A percentile compares a stretch with the other conserved stretches of the same genome.
phyloP scores from a whole-genome alignment of 2,329 filamentous ascomycete genomes.

The Neodidymelliopsis sp. region DNA sequence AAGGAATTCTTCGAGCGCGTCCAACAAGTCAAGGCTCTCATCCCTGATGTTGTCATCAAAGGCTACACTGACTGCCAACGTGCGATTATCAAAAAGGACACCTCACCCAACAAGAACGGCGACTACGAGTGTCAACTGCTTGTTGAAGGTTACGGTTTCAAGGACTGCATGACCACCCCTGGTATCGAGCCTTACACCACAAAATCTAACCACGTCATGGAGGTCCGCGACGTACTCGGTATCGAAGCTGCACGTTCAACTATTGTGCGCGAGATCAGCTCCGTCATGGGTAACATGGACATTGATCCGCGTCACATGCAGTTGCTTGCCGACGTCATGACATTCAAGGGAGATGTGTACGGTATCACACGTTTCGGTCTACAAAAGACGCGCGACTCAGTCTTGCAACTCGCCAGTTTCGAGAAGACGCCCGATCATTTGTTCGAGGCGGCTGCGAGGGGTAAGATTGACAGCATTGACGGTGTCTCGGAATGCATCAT shows the following conservation, averaged over 20 bases:
- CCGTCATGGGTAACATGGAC: constrained; percentile 91
- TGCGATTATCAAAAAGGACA: constrained; percentile 86
- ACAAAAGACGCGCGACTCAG: constrained; percentile 93
- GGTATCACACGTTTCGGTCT: constrained; percentile 97
- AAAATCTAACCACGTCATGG: constrained; percentile 87
- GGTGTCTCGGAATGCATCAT: constrained; percentile 98
- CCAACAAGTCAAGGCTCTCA: constrained; percentile 81
- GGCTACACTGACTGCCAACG: constrained; percentile 86
- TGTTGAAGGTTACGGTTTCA: constrained; percentile 93
- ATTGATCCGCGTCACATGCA: constrained; percentile 99
- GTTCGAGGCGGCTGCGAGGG: constrained; percentile 90
- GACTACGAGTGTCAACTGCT: constrained; percentile 63
- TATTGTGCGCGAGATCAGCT: constrained; percentile 85
- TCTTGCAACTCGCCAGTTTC: constrained; percentile 92
- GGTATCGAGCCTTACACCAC: constrained; percentile 82
- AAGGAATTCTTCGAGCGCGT: constrained; percentile 78
- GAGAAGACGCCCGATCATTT: constrained; percentile 98
- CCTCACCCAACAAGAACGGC: constrained; percentile 72
- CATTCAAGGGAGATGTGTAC: constrained; percentile 95
- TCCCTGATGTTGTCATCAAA: constrained; percentile 85
- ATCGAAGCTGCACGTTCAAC: constrained; percentile 93
- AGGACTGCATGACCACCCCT: constrained; percentile 89
- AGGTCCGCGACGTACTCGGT: constrained; percentile 84
- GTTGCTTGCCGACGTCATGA: constrained; percentile 97
- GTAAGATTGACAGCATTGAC: constrained; percentile 91